Evolutionary conservation across 495 filamentous ascomycete species (phyloP).

Genomic region (Aspergillus diversus): DNA sequence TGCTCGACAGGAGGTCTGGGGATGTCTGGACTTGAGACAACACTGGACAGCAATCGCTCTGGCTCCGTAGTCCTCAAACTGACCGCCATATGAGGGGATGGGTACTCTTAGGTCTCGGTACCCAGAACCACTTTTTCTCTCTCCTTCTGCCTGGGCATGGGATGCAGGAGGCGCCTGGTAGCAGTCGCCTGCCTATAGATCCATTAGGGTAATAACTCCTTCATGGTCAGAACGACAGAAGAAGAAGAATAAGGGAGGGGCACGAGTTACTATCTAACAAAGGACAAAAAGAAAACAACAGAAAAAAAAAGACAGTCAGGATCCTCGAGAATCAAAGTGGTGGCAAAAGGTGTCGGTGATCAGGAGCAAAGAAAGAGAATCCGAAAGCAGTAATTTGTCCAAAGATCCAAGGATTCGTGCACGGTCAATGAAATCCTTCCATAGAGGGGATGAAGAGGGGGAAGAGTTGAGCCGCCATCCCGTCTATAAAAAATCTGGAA

Average conservation of each 20-base stretch:
- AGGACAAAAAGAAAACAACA: no score
- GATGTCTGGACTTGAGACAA: not conserved
- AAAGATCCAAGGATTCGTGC: not conserved
- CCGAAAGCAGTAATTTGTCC: not conserved
- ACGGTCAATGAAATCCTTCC: not conserved
- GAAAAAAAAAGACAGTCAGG: no score
- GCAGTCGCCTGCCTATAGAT: no score
- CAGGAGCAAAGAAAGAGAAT: not conserved
- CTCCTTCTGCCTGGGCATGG: no score
- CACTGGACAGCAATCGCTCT: not conserved
- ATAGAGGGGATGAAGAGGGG: not conserved
- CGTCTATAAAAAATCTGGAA: not conserved
- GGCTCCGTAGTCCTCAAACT: not conserved
- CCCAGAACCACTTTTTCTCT: no score
- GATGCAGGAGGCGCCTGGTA: no score
- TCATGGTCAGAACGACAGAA: no score
- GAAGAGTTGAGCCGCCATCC: not conserved
- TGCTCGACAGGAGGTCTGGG: no score
- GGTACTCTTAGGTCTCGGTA: no score
- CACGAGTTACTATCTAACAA: no score
- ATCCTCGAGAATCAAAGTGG: not conserved
- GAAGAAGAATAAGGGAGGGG: no score
- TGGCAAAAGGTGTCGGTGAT: not conserved
- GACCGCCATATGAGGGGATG: not conserved
- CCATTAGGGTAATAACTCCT: no score